Evolutionary conservation across 2,329 filamentous ascomycete species (phyloP).

Genomic region (Dothistroma septosporum): DNA sequence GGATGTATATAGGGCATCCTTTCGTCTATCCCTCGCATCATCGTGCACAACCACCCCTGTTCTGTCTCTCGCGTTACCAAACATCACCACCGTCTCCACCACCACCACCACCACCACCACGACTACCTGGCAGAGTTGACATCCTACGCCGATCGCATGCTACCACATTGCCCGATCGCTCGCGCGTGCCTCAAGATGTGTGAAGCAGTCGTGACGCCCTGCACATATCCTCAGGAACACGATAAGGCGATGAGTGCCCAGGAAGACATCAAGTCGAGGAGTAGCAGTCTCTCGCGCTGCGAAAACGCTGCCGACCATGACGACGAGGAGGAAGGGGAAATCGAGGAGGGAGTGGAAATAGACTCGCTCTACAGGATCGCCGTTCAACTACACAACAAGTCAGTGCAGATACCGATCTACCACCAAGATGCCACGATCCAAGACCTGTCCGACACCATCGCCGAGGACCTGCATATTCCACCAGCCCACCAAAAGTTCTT

Average conservation of each 20-base stretch:
- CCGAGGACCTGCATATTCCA: constrained; percentile 56
- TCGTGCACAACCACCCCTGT: background rate
- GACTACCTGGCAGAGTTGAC: background rate
- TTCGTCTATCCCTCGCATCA: background rate
- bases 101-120: background rate
- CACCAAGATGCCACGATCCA: constrained; percentile 48
- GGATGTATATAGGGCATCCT: background rate
- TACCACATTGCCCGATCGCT: constrained; percentile 3
- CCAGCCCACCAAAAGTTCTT: constrained; percentile 62
- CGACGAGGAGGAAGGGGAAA: background rate
- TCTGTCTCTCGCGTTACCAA: background rate
- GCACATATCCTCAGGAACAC: background rate
- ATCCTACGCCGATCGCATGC: constrained; percentile 1
- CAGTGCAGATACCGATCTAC: constrained; percentile 47
- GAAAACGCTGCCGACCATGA: background rate
- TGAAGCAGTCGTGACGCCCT: constrained; percentile 3
- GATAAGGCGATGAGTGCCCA: background rate
- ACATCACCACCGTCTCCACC: too few relatives aligned
- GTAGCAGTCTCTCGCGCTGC: background rate
- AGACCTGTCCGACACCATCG: constrained; percentile 58
- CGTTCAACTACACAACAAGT: constrained; percentile 53
- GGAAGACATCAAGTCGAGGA: background rate
- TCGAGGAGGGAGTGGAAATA: constrained; percentile 16
- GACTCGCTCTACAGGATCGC: constrained; percentile 41
- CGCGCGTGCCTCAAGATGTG: constrained; percentile 4